Base-by-base conservation (phyloP, 495 filamentous ascomycete genomes). In the Hyphodiscus hymeniophilus region DNA sequence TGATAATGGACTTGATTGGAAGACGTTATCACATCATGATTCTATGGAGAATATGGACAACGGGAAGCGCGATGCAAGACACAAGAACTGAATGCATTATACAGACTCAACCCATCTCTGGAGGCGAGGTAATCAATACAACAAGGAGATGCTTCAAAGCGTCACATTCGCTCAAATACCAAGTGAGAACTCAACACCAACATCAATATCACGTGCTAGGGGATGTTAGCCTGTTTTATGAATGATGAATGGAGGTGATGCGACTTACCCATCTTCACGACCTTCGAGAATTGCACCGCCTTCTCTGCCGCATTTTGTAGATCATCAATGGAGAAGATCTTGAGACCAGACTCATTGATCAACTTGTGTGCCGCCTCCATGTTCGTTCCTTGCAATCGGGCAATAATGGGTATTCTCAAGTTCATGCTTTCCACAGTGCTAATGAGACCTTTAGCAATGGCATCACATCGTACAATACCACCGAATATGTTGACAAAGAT, bases 401-500 rank as follows among this genome's bases (percentile, higher is more conserved):
- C 91, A 61, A 98, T 84, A 63, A 98, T 94, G 58, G 92, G 92
- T 55, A 91, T 94, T 65, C 91, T 82, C 60, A 98, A 78, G 68
- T 90, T 86, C 80, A 98, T 92, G 57, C 79, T 81, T 70, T 92
- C 75, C 50, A 94, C 94, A 42, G 94, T 94, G 62, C 82, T 80
- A 72, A 98, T 94, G 61, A 98, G 73, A 54, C 92, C 92, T 69
- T 92, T 86, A 39, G 92, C 92, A 66, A 98, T 98, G 63, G 88
- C 91, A 67, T 98, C 92, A 62, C 92, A 98, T 56, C 92, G 80
- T 50, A 98, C 92, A 56, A 98, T 98, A 75, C 92, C 92, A 61
- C 92, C 92, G 64, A 98, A 98, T 66, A 98, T 98, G 74, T 98
- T 98, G 67, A 98, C 92, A 57, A 98, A 98, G 72, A 98, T 89